Evolutionary conservation across 352 stramenopile species (phyloP).

Genomic region (Pseudoperonospora humuli): DNA sequence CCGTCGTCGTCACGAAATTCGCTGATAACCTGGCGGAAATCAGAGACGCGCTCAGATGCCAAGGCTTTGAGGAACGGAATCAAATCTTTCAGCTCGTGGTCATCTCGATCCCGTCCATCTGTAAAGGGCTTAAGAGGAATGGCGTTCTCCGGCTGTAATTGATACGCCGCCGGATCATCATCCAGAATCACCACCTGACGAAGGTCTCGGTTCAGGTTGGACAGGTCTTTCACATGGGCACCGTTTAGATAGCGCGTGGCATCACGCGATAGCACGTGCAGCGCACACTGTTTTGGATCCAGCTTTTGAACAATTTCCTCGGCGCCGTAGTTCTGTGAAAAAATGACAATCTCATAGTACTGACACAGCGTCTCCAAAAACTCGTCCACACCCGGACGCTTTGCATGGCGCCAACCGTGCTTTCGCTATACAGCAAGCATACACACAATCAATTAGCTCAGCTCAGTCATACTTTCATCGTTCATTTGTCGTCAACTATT

Average conservation of each 20-base stretch:
- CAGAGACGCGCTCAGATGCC: constrained; percentile 59
- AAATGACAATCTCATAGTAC: constrained; percentile 87
- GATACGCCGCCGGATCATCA: constrained; percentile 69
- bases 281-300: constrained; percentile 72
- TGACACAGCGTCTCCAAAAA: constrained; percentile 78
- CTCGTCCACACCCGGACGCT: constrained; percentile 79
- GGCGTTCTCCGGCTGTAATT: constrained; percentile 79
- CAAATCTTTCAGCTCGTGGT: constrained; percentile 71
- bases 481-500: not conserved
- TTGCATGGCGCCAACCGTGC: constrained; percentile 82
- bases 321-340: constrained; percentile 76
- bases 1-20: constrained; percentile 82
- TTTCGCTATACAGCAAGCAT: constrained; percentile 43
- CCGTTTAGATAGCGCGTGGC: constrained; percentile 78
- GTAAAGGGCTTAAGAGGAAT: constrained; percentile 77
- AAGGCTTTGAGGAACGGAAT: constrained; percentile 83
- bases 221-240: constrained; percentile 77
- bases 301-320: constrained; percentile 78
- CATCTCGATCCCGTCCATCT: constrained; percentile 66
- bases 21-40: constrained; percentile 67
- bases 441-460: not conserved
- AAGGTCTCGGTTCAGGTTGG: constrained; percentile 73
- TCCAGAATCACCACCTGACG: constrained; percentile 81
- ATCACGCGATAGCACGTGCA: constrained; percentile 79
- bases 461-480: no score